A percentile compares a stretch with the other conserved stretches of the same genome.
phyloP scores from a whole-genome alignment of 73 alveolate species.

The Effrenium voratum region DNA sequence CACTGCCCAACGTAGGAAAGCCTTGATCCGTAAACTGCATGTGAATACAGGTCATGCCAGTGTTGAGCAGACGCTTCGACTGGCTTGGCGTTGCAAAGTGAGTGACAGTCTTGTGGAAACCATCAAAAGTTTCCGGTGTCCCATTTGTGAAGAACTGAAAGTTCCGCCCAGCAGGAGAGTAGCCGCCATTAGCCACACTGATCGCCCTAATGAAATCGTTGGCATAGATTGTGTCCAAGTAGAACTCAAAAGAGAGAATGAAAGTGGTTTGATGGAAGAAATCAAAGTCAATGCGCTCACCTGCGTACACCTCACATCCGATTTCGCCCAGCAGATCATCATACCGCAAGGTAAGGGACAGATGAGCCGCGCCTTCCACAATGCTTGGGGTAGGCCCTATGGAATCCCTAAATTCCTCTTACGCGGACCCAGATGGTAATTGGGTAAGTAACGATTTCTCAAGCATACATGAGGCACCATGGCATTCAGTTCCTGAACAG shows the following conservation, averaged over 20 bases:
- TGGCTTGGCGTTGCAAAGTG: background rate
- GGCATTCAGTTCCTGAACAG: background rate
- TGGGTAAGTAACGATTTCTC: background rate
- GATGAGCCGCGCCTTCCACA: background rate
- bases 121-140: background rate
- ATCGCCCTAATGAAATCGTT: background rate
- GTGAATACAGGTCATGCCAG: slow-evolving; percentile 40
- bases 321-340: background rate
- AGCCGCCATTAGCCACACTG: background rate
- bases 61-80: background rate
- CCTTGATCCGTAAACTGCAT: background rate
- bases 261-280: background rate
- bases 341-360: background rate
- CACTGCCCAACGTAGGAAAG: background rate
- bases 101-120: background rate
- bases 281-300: background rate
- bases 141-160: background rate
- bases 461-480: background rate
- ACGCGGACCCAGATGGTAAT: background rate
- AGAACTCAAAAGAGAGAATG: background rate
- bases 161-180: background rate
- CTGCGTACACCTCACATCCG: background rate
- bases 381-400: slow-evolving; percentile 8
- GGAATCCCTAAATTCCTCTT: background rate
- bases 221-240: background rate